Evolutionary conservation across 1,284 basidiomycete species (phyloP), one percentile per base, ranked within the genome.

Genomic region (Ceratobasidium sp.): DNA sequence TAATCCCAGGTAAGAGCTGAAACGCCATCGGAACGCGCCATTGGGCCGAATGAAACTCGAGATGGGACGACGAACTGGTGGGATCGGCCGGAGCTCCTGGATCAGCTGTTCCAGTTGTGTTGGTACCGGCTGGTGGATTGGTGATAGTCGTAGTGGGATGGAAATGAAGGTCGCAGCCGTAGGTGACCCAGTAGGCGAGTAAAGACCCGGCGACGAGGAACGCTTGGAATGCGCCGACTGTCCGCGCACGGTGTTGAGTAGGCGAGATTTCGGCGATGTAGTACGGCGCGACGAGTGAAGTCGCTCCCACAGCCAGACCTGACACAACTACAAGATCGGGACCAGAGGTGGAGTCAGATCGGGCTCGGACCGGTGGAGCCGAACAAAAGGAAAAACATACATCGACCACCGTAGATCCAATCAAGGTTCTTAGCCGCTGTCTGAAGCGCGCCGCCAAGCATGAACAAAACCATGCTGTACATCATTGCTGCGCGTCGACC

Each of bases 261-360:
- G 77, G 71, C 15, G 78, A 77, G 44, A 70, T 78, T 69, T 79
- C 76, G 23, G 70, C 69, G 17, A 79, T 77, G 46, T 59, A 78
- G 9, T 74, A 46, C 9, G 78, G 78, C 17, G 56, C 77, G 44
- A 79, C 75, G 26, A 78, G 76, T 17, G 78, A 79, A 3, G 73
- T 77, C 28, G 78, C 56, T 28, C 78, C 78, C 15, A 74, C 62
- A 6, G 76, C 76, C 33, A 79, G 56, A 46, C 78, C 78, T 17
- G 78, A 77, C 20, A 79, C 54, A 48, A 77, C 78, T 78, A 33
- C 9, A 12, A 15, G 42, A 65, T 65, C 62, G 62, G 62, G 62
- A 3, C n/a, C 17, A 42, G 42, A 40, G 26, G 52, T 52, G 9
- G 20, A 42, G 42, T 46, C 48, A 61, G 56, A 65, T 59, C 65